Conservation (phyloP, 2,329 filamentous ascomycete species). For the Claviceps cyperi region DNA sequence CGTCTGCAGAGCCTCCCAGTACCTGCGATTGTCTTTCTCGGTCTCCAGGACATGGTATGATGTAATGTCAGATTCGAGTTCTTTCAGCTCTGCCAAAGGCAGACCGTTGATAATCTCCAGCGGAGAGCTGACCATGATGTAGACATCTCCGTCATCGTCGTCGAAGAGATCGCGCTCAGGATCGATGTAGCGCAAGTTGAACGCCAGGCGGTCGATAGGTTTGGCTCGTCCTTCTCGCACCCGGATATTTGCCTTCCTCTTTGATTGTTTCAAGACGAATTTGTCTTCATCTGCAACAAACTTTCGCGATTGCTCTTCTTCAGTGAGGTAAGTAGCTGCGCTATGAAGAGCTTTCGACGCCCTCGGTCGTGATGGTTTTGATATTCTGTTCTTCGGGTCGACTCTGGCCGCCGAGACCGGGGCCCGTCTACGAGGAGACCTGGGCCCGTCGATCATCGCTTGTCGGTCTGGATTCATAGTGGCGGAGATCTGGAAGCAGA, state of each 20-base stretch:
- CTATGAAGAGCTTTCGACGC: conserved; percentile 15
- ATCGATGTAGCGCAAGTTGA: conserved; percentile 81
- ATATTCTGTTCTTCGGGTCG: conserved; percentile 40
- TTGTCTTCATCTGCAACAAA: conserved; percentile 93
- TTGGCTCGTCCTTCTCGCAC: conserved; percentile 83
- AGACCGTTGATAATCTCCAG: conserved; percentile 67
- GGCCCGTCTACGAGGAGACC: conserved; percentile 30
- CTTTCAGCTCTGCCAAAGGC: conserved; percentile 48
- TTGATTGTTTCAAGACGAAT: conserved; percentile 91
- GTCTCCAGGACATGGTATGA: conserved; percentile 73
- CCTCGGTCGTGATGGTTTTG: conserved; percentile 30
- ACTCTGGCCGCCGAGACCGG: conserved; percentile 37
- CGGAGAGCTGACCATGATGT: conserved; percentile 65
- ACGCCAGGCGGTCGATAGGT: conserved; percentile 85
- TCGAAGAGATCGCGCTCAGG: conserved; percentile 73
- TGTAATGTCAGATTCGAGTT: conserved; percentile 68
- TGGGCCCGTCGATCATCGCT: conserved; percentile 37
- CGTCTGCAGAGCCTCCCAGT: conserved; percentile 82
- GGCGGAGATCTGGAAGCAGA: neutral
- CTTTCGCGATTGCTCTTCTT: conserved; percentile 63
- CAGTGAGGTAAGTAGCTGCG: conserved; percentile 40
- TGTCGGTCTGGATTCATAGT: conserved; percentile 39
- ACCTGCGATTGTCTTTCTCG: conserved; percentile 64
- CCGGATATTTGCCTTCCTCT: conserved; percentile 93
- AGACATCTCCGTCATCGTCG: conserved; percentile 60